Base-by-base conservation (phyloP, 2,329 filamentous ascomycete genomes). In the Corynespora cassiicola region DNA sequence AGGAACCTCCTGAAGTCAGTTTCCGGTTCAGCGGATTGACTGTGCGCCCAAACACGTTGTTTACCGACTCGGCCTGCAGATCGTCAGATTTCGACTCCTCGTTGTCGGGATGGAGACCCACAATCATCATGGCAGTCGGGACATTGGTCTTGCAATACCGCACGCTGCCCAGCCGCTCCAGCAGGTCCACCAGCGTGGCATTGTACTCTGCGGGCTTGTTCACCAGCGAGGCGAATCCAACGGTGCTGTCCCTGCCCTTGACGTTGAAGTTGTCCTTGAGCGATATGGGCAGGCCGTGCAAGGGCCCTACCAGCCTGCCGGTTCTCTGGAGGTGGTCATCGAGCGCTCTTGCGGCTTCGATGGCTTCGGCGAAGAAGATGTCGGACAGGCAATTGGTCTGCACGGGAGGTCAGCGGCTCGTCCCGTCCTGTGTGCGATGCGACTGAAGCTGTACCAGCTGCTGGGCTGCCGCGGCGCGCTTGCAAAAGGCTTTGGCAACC, bases 201-300 rank as follows among this genome's bases (percentile, higher is more conserved):
- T 86, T 79, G 45, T 73, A 63, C 20, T 65, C 61, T 10, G 78
- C 81, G 0, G 85, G 82, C 29, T 84, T 73, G 24, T 77, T 75
- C 3, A 84, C 80, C 39, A 85, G 76, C 1, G 78, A 77, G 0
- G 78, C 77, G 45, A 90, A 85, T 5, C 86, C 85, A 1, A 85
- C 75, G 0, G 81, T 84, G 15, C 80, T 72, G 46, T 85, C 81
- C 9, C 81, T 72, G 5, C 81, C 82, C 2, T 64, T 60, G 10
- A 87, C 68, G 41, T 87, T 78, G 71, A 88, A 85, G 56, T 85
- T 83, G 66, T 89, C 86, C 56, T 90, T 90, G 30, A 90, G 74
- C 0, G 83, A 81, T 31, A 86, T 70, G 0, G 82, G 82, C 0
- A 86, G 42, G 61, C 84, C 86, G 61, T 89, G 86, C 2, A 90